A percentile compares a stretch with the other conserved stretches of the same genome.
phyloP scores from a whole-genome alignment of 192 early-diverging fungal species.

The Backusella tarrabulga region DNA sequence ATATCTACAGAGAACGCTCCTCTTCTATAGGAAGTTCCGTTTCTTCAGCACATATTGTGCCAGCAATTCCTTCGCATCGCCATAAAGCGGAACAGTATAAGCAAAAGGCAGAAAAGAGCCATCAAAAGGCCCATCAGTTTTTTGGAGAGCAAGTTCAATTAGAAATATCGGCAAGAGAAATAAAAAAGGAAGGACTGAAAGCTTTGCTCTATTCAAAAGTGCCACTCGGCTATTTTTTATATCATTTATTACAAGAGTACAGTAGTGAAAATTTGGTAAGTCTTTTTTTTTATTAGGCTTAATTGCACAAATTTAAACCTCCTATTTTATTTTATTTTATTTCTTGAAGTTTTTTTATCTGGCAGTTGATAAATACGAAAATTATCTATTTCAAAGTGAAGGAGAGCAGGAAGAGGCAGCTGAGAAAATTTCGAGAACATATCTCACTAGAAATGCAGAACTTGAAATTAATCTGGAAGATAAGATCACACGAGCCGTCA shows the following conservation, averaged over 20 bases:
- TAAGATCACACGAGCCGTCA: slow-evolving; percentile 1
- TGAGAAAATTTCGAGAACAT: slow-evolving; percentile 2
- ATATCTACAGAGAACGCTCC: background rate
- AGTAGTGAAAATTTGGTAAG: slow-evolving; percentile 17
- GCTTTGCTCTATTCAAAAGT: background rate
- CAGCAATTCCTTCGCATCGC: background rate
- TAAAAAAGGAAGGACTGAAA: slow-evolving; percentile 13
- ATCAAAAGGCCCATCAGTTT: slow-evolving; percentile 10
- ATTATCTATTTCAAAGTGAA: background rate
- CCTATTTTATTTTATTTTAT: background rate
- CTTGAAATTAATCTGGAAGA: slow-evolving; percentile 10
- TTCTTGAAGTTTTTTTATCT: slow-evolving; percentile 12
- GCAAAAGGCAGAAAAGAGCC: background rate
- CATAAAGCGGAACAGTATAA: background rate
- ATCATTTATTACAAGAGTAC: slow-evolving; percentile 16
- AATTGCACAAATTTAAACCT: background rate
- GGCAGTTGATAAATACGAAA: slow-evolving; percentile 14
- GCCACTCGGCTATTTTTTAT: slow-evolving; percentile 12
- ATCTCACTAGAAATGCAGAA: slow-evolving; percentile 10
- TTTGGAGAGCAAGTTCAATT: slow-evolving; percentile 8
- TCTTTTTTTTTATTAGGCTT: background rate
- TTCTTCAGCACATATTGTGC: background rate
- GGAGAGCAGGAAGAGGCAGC: background rate
- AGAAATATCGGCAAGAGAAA: slow-evolving; percentile 5
- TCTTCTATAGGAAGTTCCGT: background rate